Percentiles rank a stretch among this genome's conserved stretches.
These are phyloP conservation scores for Aspergillus sp. DNA, from an alignment of 2,329 filamentous ascomycete genomes.

Conservation along the genomic window DNA sequence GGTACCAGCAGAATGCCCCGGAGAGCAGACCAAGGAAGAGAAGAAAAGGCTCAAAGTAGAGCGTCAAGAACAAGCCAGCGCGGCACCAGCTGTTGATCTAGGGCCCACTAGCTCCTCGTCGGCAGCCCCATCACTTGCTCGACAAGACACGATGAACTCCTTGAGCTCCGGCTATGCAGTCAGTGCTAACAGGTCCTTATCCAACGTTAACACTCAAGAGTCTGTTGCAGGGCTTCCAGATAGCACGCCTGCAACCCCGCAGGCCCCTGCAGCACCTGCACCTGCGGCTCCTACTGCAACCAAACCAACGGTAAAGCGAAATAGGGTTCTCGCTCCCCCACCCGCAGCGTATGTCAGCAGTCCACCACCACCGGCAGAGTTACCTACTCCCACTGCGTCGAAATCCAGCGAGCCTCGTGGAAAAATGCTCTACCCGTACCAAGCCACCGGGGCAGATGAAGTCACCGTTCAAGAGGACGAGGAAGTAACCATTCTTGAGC, in stretches of 20 bases:
- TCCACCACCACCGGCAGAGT: conserved; percentile 55
- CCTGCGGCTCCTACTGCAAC: conserved; percentile 15
- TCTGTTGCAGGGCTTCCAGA: conserved; percentile 49
- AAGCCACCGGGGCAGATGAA: conserved; percentile 78
- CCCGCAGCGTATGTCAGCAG: conserved; percentile 76
- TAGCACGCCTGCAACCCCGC: conserved; percentile 24
- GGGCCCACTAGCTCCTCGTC: conserved; percentile 41
- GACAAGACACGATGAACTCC: conserved; percentile 87
- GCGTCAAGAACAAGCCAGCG: conserved; percentile 75
- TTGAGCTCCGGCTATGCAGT: conserved; percentile 84
- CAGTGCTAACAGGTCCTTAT: conserved; percentile 73
- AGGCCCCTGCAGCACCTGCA: conserved; percentile 11
- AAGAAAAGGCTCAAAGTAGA: conserved; percentile 89
- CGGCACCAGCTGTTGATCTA: conserved; percentile 42
- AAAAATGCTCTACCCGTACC: conserved; percentile 88
- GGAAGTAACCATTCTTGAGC: conserved; percentile 75
- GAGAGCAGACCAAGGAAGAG: conserved; percentile 90
- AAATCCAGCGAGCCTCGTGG: conserved; percentile 62
- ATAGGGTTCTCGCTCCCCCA: conserved; percentile 82
- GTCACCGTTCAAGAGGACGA: conserved; percentile 75
- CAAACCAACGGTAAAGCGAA: conserved; percentile 50
- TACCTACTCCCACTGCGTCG: conserved; percentile 20
- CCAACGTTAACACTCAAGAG: conserved; percentile 56
- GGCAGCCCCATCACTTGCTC: conserved; percentile 67
- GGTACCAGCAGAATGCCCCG: conserved; percentile 91